Percentiles rank a stretch among this genome's conserved stretches.
Conservation (phyloP, 2,329 filamentous ascomycete genomes). For the Chrysosporium keratinophilum region DNA sequence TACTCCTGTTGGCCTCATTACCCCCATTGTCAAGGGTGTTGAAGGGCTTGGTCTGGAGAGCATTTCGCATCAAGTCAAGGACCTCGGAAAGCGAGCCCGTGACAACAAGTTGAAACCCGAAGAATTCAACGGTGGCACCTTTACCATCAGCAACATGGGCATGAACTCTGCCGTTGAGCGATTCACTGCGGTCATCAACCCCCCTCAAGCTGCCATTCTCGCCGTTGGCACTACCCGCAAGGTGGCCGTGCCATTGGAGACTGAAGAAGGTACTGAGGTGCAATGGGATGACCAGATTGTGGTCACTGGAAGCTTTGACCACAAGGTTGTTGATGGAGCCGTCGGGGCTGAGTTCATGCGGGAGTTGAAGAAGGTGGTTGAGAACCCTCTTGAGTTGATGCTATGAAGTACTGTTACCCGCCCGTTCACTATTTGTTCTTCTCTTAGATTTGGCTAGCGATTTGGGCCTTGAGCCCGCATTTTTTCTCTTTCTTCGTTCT, state of each 20-base stretch:
- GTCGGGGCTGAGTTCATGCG: constrained; percentile 94
- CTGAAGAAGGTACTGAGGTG: constrained; percentile 67
- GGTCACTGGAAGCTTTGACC: constrained; percentile 92
- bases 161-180: constrained; percentile 96
- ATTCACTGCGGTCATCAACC: constrained; percentile 98
- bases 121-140: constrained; percentile 97
- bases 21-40: constrained; percentile 86
- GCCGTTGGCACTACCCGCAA: constrained; percentile 92
- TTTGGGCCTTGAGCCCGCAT: background rate
- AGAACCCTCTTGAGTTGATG: constrained; percentile 92
- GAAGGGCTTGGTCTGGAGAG: constrained; percentile 75
- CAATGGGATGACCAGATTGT: constrained; percentile 97
- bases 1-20: constrained; percentile 89
- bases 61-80: constrained; percentile 86
- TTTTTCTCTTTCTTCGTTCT: background rate
- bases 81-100: constrained; percentile 88
- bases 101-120: constrained; percentile 99
- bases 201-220: constrained; percentile 89
- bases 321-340: constrained; percentile 95
- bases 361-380: constrained; percentile 93
- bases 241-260: constrained; percentile 79
- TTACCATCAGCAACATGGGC: constrained; percentile 99
- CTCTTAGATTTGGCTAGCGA: constrained; percentile 13
- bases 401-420: constrained; percentile 47
- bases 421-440: background rate